Percentiles rank a stretch among this genome's conserved stretches.
phyloP scores from a whole-genome alignment of 306 rosid species.

The Sindora glabra region DNA sequence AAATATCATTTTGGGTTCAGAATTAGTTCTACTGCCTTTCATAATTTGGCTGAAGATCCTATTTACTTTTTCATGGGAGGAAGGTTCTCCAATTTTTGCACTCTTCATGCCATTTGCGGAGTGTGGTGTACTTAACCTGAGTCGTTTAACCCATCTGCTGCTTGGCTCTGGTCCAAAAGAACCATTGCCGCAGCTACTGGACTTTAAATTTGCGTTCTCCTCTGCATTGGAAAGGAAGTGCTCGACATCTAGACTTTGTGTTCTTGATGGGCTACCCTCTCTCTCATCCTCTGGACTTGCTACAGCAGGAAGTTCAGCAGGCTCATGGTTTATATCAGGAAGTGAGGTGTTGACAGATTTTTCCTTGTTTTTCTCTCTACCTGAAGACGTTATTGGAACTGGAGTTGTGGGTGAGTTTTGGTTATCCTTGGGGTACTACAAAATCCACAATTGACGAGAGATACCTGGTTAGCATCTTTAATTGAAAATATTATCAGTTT shows the following conservation, averaged over 20 bases:
- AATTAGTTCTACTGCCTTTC: constrained; percentile 27
- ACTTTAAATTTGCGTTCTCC: constrained; percentile 32
- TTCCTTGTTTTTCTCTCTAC: constrained; percentile 32
- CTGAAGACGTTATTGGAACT: constrained; percentile 24
- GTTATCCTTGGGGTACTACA: constrained; percentile 46
- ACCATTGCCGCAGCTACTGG: constrained; percentile 18
- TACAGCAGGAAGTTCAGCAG: constrained; percentile 24
- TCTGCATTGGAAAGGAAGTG: constrained; percentile 56
- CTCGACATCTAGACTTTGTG: constrained; percentile 67
- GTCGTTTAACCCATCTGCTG: constrained; percentile 76
- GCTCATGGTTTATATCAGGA: constrained; percentile 51
- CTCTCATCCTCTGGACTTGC: constrained; percentile 38
- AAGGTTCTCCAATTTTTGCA: constrained; percentile 42
- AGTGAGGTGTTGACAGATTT: constrained; percentile 11
- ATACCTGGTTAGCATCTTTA: constrained; percentile 16
- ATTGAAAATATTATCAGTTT: constrained; percentile 6
- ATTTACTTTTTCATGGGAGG: constrained; percentile 34
- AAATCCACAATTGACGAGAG: constrained; percentile 11
- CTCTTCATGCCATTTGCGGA: constrained; percentile 43
- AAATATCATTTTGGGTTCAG: constrained; percentile 25
- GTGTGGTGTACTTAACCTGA: constrained; percentile 39
- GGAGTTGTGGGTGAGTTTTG: constrained; percentile 30
- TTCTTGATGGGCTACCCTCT: constrained; percentile 74
- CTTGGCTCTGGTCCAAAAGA: constrained; percentile 45
- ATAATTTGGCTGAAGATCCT: constrained; percentile 19